Evolutionary conservation across 805 yeast genomes (phyloP).

Genomic region (Jamesozyma lodderae): DNA sequence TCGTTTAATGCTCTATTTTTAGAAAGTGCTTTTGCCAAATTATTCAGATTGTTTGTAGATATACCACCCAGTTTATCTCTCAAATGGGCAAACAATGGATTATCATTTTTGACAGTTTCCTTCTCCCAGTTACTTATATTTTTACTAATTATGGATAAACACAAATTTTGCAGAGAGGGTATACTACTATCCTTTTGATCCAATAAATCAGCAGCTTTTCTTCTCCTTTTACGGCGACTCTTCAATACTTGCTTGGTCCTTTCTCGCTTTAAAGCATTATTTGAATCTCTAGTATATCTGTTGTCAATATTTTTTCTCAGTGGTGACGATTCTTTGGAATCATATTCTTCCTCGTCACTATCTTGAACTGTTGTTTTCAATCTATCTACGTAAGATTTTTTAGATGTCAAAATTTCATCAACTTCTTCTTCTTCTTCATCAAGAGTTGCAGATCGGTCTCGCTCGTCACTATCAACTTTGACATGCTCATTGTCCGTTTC

Average conservation of each 20-base stretch:
- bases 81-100: constrained; percentile 15
- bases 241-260: constrained; percentile 37
- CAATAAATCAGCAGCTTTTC: constrained; percentile 74
- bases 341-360: constrained; percentile 28
- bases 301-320: neutral
- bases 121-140: constrained; percentile 22
- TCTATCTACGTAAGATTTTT: constrained; percentile 2
- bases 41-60: constrained; percentile 61
- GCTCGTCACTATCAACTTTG: neutral
- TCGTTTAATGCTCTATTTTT: constrained; percentile 74
- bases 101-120: constrained; percentile 9
- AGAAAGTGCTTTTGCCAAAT: constrained; percentile 67
- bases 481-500: neutral
- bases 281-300: neutral
- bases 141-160: constrained; percentile 58
- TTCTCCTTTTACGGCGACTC: constrained; percentile 67
- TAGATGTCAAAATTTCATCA: constrained; percentile 3
- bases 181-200: constrained; percentile 56
- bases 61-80: constrained; percentile 77
- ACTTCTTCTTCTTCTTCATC: constrained; percentile 4
- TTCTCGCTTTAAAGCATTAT: constrained; percentile 30
- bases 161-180: constrained; percentile 72
- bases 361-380: constrained; percentile 29
- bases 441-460: no score
- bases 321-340: constrained; percentile 2